Conservation (phyloP, 345 rosid genomes). For the Eutrema heterophyllum region DNA sequence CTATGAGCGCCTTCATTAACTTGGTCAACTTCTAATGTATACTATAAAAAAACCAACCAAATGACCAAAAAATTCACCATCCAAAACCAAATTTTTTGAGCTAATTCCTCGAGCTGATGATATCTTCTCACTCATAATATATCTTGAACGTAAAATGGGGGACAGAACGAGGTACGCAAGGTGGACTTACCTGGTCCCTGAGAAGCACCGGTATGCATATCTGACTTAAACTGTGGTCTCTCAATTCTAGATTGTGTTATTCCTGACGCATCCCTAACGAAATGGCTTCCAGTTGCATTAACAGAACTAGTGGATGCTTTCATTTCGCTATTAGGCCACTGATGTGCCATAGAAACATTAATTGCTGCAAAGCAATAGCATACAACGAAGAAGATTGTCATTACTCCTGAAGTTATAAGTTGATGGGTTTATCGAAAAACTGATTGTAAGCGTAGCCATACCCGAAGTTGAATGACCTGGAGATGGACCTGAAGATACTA, state of each 20-base stretch:
- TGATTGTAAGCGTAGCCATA: slow-evolving; percentile 30
- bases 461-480: slow-evolving; percentile 24
- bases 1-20: background rate
- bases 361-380: slow-evolving; percentile 24
- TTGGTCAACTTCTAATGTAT: background rate
- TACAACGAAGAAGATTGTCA: slow-evolving; percentile 30
- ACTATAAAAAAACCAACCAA: background rate
- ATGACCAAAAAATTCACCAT: background rate
- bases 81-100: background rate
- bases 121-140: background rate
- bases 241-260: slow-evolving; percentile 44
- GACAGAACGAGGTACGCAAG: background rate
- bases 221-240: slow-evolving; percentile 37
- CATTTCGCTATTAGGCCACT: slow-evolving; percentile 40
- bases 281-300: slow-evolving; percentile 41
- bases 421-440: slow-evolving; percentile 22
- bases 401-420: slow-evolving; percentile 40
- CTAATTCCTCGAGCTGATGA: background rate
- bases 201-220: slow-evolving; percentile 42
- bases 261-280: slow-evolving; percentile 44
- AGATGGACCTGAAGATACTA: slow-evolving; percentile 44
- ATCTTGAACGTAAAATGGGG: background rate
- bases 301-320: slow-evolving; percentile 39
- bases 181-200: slow-evolving; percentile 46
- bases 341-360: slow-evolving; percentile 36